These are phyloP conservation scores for Pythium chondricola DNA, from an alignment of 352 stramenopile genomes.

Conservation along the genomic window DNA sequence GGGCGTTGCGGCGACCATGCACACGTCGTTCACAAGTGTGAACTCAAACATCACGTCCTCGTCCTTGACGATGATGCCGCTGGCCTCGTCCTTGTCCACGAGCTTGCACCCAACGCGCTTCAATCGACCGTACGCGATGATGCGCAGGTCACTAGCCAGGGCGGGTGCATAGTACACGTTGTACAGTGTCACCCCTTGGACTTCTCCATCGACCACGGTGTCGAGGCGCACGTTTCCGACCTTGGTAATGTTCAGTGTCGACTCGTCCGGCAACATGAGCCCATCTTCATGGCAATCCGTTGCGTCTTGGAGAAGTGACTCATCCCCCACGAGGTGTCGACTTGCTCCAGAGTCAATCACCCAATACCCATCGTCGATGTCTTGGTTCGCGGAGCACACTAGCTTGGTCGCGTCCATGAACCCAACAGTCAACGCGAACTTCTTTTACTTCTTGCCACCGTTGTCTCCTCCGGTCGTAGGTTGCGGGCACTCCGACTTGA, in stretches of 20 bases:
- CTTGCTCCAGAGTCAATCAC: slow-evolving; percentile 5
- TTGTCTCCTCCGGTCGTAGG: background rate
- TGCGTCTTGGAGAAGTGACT: background rate
- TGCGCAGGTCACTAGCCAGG: too few relatives aligned
- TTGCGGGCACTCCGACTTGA: background rate
- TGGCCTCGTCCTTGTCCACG: too few relatives aligned
- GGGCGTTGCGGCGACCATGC: background rate
- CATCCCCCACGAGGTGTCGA: background rate
- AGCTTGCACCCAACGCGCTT: too few relatives aligned
- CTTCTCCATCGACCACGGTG: background rate
- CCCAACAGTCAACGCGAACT: too few relatives aligned
- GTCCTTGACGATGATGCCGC: background rate
- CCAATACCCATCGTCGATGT: background rate
- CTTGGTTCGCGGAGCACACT: too few relatives aligned
- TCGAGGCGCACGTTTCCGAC: background rate
- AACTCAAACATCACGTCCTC: background rate
- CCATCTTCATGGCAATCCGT: background rate
- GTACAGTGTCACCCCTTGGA: background rate
- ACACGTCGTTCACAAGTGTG: slow-evolving; percentile 1
- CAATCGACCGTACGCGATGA: too few relatives aligned
- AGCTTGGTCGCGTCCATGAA: too few relatives aligned
- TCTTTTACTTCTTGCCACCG: background rate
- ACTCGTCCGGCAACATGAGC: background rate
- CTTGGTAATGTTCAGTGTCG: background rate
- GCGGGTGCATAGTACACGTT: slow-evolving; percentile 1